Evolutionary conservation across 78 protist species (phyloP), one percentile per base, ranked within the genome.

Genomic region (Cyanophora paradoxa): DNA sequence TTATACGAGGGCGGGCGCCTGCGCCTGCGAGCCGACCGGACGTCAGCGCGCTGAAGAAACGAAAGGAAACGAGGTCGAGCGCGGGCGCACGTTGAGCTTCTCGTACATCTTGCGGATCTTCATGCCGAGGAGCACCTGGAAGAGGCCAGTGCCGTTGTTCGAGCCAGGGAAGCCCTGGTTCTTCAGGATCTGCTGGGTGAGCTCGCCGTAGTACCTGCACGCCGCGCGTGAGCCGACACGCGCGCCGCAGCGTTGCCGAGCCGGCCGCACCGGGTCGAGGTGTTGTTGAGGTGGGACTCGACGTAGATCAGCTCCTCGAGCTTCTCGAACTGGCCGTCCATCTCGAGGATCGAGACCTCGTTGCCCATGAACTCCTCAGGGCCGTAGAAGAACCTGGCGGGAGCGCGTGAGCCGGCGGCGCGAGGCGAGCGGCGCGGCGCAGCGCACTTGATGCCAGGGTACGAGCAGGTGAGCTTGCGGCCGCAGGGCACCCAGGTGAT

Each of bases 31-130:
- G n/a, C n/a, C n/a, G n/a, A n/a, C n/a, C n/a, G n/a, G n/a, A n/a
- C n/a, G n/a, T n/a, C n/a, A n/a, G n/a, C n/a, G n/a, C n/a, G 50
- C 50, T 44, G 24, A 44, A 44, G 13, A 44, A 44, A 44, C 24
- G 13, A 44, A 44, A 44, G 13, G 50, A 13, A 44, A 44, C 50
- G 13, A 13, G 24, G 13, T 7, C 50, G 7, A 14, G 14, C 59
- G 30, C 14, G 7, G 10, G n/a, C 59, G 40, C 61, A n/a, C 61
- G 61, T 59, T 50, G 31, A 22, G 4, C 39, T 13, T 30, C 79
- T 75, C 80, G 72, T 63, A 63, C 33, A 66, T 40, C 72, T 75
- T 72, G 72, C 80, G 80, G 57, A 50, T 56, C 76, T 78, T 78
- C 64, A 67, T 33, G n/a, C 77, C 6, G 34, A 42, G 28, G 76